Percentiles rank a stretch among this genome's conserved stretches.
These are phyloP conservation scores for Penicillium bovifimosum DNA, from an alignment of 495 filamentous ascomycete genomes.

Conservation along the genomic window DNA sequence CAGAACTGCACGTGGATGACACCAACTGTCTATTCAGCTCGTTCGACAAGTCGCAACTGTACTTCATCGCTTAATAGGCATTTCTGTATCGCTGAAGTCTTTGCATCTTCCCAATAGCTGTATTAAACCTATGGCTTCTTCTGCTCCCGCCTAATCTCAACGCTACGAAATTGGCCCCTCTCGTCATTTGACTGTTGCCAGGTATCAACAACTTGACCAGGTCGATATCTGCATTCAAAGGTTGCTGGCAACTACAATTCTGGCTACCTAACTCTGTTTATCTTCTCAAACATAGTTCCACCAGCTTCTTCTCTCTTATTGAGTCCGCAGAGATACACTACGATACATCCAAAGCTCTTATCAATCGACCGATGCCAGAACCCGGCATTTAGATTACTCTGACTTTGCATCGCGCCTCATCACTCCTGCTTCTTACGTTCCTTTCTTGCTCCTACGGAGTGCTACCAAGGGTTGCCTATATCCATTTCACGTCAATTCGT, in stretches of 20 bases:
- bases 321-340: neutral
- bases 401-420: neutral
- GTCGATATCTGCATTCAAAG: neutral
- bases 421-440: too few relatives aligned
- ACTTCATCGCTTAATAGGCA: neutral
- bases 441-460: too few relatives aligned
- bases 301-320: neutral
- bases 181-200: conserved; percentile 6
- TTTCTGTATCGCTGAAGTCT: neutral
- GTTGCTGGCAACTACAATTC: conserved; percentile 1
- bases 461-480: too few relatives aligned
- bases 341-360: neutral
- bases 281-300: neutral
- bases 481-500: neutral
- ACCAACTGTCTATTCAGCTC: neutral
- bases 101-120: neutral
- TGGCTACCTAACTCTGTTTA: neutral
- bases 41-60: neutral
- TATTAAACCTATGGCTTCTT: neutral
- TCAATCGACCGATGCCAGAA: neutral
- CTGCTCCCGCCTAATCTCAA: neutral
- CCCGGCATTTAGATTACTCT: neutral
- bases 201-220: conserved; percentile 7
- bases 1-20: conserved; percentile 14
- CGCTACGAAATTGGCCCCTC: neutral